Evolutionary conservation across 73 alveolate species (phyloP).

Genomic region (Diophrys sp.): DNA sequence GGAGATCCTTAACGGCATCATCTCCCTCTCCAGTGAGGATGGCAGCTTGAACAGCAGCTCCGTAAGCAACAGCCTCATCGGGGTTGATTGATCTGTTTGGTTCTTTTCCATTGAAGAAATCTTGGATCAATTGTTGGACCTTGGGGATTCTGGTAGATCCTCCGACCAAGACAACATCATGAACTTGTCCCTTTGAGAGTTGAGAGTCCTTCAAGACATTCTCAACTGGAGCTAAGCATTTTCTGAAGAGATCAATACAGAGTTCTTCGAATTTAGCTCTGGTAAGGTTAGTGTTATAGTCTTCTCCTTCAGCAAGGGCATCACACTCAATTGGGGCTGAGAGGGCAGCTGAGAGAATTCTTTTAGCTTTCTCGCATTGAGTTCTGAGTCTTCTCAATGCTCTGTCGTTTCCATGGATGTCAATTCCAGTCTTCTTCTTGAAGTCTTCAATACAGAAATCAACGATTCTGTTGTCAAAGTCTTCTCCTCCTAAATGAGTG

Average conservation of each 20-base stretch:
- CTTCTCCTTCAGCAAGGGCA: constrained; percentile 86
- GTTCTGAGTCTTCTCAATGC: constrained; percentile 92
- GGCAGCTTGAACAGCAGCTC: constrained; percentile 84
- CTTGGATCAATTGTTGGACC: constrained; percentile 66
- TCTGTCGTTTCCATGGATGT: constrained; percentile 73
- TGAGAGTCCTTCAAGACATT: constrained; percentile 67
- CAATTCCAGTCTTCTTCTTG: constrained; percentile 76
- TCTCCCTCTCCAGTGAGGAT: constrained; percentile 65
- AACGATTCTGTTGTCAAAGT: constrained; percentile 84
- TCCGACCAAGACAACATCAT: constrained; percentile 90
- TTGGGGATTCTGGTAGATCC: constrained; percentile 94
- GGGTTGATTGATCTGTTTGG: constrained; percentile 93
- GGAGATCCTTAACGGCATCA: constrained; percentile 61
- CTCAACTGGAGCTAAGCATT: constrained; percentile 74
- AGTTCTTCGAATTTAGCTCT: constrained; percentile 70
- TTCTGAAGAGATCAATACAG: constrained; percentile 68
- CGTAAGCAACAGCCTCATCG: constrained; percentile 98
- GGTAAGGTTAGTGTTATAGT: constrained; percentile 66
- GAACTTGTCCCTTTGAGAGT: constrained; percentile 69
- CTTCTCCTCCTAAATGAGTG: constrained; percentile 96
- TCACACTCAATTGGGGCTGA: constrained; percentile 89
- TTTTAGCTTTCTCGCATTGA: constrained; percentile 96
- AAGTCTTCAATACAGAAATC: constrained; percentile 67
- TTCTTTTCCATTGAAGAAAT: constrained; percentile 90
- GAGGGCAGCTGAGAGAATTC: constrained; percentile 84